A percentile compares a stretch with the other conserved stretches of the same genome.
These are phyloP conservation scores for Cylindrotheca fusiformis DNA, from an alignment of 108 stramenopile species.

Conservation along the genomic window DNA sequence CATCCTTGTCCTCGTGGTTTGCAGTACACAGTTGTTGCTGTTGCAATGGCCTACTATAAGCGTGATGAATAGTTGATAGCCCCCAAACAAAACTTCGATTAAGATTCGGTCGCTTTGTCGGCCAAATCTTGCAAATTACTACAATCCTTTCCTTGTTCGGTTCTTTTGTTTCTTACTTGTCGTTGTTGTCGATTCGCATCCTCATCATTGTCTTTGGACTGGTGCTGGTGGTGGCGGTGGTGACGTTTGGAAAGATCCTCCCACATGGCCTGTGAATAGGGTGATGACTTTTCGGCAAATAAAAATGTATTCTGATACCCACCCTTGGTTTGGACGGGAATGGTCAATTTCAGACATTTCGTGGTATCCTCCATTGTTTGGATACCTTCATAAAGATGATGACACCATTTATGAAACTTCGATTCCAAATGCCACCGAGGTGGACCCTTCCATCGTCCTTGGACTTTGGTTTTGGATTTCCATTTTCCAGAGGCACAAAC, in stretches of 20 bases:
- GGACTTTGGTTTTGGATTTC: conserved; percentile 12
- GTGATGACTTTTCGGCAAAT: conserved; percentile 43
- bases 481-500: conserved; percentile 55
- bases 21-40: too few species aligned
- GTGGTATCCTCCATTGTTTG: conserved; percentile 3
- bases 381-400: conserved; percentile 45
- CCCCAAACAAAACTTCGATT: too few species aligned
- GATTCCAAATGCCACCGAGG: conserved; percentile 33
- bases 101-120: too few species aligned
- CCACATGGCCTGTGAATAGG: not conserved
- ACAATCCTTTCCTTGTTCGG: too few species aligned
- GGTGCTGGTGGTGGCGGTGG: too few species aligned
- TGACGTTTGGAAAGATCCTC: not conserved
- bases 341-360: not conserved
- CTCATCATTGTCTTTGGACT: too few species aligned
- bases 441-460: conserved; percentile 44
- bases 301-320: conserved; percentile 64
- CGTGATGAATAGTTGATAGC: too few species aligned
- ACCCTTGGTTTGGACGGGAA: conserved; percentile 37
- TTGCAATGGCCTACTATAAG: too few species aligned
- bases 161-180: too few species aligned
- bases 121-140: too few species aligned
- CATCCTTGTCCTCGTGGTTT: too few species aligned
- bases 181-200: too few species aligned
- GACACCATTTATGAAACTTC: conserved; percentile 51